Evolutionary conservation across 495 filamentous ascomycete genomes (phyloP).

Genomic region (Beverwykella pulmonaria): DNA sequence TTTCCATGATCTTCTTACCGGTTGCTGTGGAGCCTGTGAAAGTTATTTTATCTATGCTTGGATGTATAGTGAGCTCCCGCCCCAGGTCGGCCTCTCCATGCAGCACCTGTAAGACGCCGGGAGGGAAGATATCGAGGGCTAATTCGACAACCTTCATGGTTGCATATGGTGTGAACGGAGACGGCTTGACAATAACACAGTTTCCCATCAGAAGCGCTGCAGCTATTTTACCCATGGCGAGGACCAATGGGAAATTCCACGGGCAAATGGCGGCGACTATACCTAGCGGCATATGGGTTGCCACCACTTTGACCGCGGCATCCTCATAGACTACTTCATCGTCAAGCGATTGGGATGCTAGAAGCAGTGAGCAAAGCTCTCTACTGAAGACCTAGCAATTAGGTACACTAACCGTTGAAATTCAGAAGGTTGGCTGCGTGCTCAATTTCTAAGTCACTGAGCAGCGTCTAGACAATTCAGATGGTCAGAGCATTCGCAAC

Average conservation of each 20-base stretch:
- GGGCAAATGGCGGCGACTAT: slow-evolving; percentile 57
- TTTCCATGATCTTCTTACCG: slow-evolving; percentile 45
- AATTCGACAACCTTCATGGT: slow-evolving; percentile 62
- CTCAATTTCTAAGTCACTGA: no score
- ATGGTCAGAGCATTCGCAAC: no score
- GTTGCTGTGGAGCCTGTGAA: slow-evolving; percentile 45
- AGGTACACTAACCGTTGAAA: no score
- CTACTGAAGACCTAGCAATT: no score
- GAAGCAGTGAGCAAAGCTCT: no score
- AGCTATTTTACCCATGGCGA: slow-evolving; percentile 56
- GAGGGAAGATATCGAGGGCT: slow-evolving; percentile 56
- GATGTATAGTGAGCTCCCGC: slow-evolving; percentile 39
- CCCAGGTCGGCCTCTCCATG: slow-evolving; percentile 52
- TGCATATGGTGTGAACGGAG: slow-evolving; percentile 66
- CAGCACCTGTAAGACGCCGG: slow-evolving; percentile 60
- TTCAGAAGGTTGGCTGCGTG: no score
- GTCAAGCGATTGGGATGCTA: no score
- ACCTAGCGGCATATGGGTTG: no score
- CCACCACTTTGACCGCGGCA: no score
- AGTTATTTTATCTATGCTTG: slow-evolving; percentile 40
- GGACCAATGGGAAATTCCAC: slow-evolving; percentile 60
- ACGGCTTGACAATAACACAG: slow-evolving; percentile 59
- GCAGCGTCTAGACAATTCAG: no score
- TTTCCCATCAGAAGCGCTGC: slow-evolving; percentile 59
- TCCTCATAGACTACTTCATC: no score